Evolutionary conservation across 495 filamentous ascomycete species (phyloP).

Genomic region (Penicillium taxi): DNA sequence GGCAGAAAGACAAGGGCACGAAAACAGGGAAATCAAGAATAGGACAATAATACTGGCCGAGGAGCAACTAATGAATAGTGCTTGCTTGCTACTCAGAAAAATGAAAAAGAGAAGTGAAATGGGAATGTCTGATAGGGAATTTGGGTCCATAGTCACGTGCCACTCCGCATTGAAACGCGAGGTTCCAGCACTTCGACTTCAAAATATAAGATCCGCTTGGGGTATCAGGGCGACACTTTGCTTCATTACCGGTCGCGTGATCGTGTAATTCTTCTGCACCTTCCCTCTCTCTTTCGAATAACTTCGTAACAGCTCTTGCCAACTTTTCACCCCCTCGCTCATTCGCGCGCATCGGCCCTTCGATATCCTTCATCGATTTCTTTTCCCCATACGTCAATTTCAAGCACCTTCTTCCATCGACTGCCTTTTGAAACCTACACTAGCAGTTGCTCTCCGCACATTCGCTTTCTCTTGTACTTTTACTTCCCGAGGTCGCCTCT

Average conservation of each 20-base stretch:
- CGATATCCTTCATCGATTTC: too few species aligned
- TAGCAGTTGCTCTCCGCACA: too few species aligned
- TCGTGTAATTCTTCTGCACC: too few species aligned
- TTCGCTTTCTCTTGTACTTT: neutral
- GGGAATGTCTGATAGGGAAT: conserved; percentile 15
- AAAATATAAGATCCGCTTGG: too few species aligned
- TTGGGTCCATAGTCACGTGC: conserved; percentile 19
- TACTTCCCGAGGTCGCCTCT: conserved; percentile 4
- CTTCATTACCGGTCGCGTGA: too few species aligned
- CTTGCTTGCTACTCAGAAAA: conserved; percentile 5
- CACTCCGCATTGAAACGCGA: conserved; percentile 20
- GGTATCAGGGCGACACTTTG: too few species aligned
- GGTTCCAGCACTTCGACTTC: conserved; percentile 6
- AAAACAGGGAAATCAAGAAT: conserved; percentile 2
- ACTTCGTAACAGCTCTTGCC: too few species aligned
- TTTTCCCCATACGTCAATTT: too few species aligned
- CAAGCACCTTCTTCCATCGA: too few species aligned
- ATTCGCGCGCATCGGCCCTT: neutral
- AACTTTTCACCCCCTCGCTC: neutral
- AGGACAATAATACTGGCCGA: conserved; percentile 4
- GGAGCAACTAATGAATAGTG: conserved; percentile 5
- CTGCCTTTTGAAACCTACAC: too few species aligned
- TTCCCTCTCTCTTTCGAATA: neutral
- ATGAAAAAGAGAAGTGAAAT: conserved; percentile 5
- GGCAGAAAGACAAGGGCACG: neutral